Percentiles rank a stretch among this genome's conserved stretches.
Evolutionary conservation across 192 early-diverging fungal genomes (phyloP).

Genomic region (Nowakowskiella sp.): DNA sequence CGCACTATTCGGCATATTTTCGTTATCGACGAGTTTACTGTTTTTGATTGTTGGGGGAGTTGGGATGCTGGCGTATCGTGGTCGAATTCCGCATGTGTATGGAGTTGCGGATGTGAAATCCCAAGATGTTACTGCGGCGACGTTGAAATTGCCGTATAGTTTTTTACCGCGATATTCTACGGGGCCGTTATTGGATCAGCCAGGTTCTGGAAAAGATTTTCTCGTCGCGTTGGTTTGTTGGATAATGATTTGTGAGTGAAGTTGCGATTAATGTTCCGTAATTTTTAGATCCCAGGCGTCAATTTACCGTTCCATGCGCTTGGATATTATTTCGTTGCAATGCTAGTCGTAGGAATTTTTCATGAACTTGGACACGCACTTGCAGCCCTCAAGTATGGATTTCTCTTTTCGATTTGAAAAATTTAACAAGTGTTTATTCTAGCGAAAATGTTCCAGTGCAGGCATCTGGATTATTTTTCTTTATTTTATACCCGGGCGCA

Average conservation of each 20-base stretch:
- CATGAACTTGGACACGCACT: slow-evolving; percentile 72
- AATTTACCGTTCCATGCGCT: slow-evolving; percentile 61
- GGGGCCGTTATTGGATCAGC: slow-evolving; percentile 8
- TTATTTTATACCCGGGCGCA: slow-evolving; percentile 66
- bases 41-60: too few relatives aligned
- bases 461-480: slow-evolving; percentile 56
- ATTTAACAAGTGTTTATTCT: not conserved
- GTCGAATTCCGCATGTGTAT: too few relatives aligned
- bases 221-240: slow-evolving; percentile 53
- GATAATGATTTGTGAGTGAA: not conserved
- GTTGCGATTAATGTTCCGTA: not conserved
- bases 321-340: slow-evolving; percentile 56
- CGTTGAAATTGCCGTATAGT: too few relatives aligned
- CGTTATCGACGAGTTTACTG: too few relatives aligned
- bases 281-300: slow-evolving; percentile 61
- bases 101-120: too few relatives aligned
- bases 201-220: slow-evolving; percentile 30
- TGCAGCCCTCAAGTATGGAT: slow-evolving; percentile 53
- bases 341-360: slow-evolving; percentile 53
- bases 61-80: too few relatives aligned
- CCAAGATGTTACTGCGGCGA: too few relatives aligned
- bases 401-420: slow-evolving; percentile 2
- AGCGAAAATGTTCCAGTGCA: slow-evolving; percentile 56
- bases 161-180: too few relatives aligned
- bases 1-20: too few relatives aligned